Evolutionary conservation across 495 filamentous ascomycete genomes (phyloP).

Genomic region (Glutinoglossum americanum): DNA sequence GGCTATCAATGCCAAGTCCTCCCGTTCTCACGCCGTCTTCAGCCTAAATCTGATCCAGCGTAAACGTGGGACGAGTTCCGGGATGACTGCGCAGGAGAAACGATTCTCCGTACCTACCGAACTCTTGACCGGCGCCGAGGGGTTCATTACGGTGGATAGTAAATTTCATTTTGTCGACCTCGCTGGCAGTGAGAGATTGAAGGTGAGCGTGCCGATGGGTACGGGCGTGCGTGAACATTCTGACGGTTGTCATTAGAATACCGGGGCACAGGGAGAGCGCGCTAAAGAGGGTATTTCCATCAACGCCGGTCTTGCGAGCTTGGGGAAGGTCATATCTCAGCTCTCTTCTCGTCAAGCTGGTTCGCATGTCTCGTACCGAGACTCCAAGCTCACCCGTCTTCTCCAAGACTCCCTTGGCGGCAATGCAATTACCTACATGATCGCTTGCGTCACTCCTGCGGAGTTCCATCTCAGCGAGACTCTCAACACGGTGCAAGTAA

Average conservation of each 20-base stretch:
- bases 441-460: conserved; percentile 91
- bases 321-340: conserved; percentile 97
- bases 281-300: conserved; percentile 97
- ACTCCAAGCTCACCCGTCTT: conserved; percentile 86
- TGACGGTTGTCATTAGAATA: too few relatives aligned
- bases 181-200: conserved; percentile 88
- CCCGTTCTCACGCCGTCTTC: conserved; percentile 96
- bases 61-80: conserved; percentile 25
- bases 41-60: conserved; percentile 85
- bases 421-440: conserved; percentile 98
- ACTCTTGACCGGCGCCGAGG: conserved; percentile 44
- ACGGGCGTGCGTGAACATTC: too few relatives aligned
- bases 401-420: conserved; percentile 97
- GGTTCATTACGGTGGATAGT: conserved; percentile 76
- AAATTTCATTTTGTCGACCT: conserved; percentile 98
- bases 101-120: conserved; percentile 79
- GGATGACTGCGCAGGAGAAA: conserved; percentile 44
- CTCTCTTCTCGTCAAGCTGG: conserved; percentile 75
- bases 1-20: conserved; percentile 93
- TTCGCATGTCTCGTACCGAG: conserved; percentile 90
- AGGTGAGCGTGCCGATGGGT: conserved; percentile 16
- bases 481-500: conserved; percentile 66
- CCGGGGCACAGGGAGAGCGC: conserved; percentile 81
- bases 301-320: conserved; percentile 82
- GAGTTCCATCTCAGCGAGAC: conserved; percentile 97